These are phyloP conservation scores for Adansonia madagascariensis DNA, from an alignment of 441 rosid genomes.

Conservation along the genomic window DNA sequence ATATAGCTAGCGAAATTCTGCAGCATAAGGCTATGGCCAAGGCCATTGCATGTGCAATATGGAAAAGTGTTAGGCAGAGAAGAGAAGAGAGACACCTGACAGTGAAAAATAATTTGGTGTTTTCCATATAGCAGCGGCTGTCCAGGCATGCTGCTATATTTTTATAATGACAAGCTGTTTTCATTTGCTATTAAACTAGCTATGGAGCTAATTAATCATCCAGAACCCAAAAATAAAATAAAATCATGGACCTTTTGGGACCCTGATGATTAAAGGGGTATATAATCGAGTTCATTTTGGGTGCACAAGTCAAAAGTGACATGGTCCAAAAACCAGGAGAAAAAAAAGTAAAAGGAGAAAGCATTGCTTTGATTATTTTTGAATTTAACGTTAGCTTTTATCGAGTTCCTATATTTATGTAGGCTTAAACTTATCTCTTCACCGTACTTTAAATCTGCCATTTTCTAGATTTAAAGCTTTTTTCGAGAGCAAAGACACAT, in stretches of 20 bases:
- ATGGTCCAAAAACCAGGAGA: slow-evolving; percentile 29
- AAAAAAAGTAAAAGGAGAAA: slow-evolving; percentile 20
- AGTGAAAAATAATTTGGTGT: not conserved
- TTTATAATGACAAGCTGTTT: not conserved
- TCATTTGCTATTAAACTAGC: not conserved
- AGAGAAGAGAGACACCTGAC: too few relatives aligned
- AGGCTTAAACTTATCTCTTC: not conserved
- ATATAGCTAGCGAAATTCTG: not conserved
- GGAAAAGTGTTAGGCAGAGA: not conserved
- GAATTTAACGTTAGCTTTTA: slow-evolving; percentile 24
- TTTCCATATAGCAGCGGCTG: not conserved
- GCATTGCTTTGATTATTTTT: slow-evolving; percentile 22
- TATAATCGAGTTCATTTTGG: slow-evolving; percentile 11
- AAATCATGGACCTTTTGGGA: slow-evolving; percentile 22
- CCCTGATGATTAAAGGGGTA: slow-evolving; percentile 29
- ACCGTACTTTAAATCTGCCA: slow-evolving; percentile 14
- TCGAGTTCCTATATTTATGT: slow-evolving; percentile 27
- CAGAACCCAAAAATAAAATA: not conserved
- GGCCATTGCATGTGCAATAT: slow-evolving; percentile 22
- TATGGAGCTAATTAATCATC: not conserved
- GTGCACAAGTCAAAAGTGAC: slow-evolving; percentile 47
- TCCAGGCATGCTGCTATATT: not conserved
- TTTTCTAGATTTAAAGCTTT: slow-evolving; percentile 15
- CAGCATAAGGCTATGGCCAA: not conserved
- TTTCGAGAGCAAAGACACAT: not conserved